These are phyloP conservation scores for Microbotryum saponariae DNA, from an alignment of 1,284 basidiomycete genomes.

Conservation along the genomic window DNA sequence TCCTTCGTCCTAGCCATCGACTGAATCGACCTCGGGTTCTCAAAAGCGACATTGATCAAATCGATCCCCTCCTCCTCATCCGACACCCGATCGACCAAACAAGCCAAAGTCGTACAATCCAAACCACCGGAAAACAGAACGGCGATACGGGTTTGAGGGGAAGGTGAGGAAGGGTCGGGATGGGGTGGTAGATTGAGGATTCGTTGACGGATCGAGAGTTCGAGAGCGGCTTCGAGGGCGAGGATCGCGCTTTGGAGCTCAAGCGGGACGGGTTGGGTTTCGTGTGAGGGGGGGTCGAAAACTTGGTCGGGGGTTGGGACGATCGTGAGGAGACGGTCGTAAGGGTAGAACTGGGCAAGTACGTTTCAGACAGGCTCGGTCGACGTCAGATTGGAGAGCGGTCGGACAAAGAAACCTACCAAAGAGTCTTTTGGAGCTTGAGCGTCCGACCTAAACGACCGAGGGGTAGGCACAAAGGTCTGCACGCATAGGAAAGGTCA, in stretches of 20 bases:
- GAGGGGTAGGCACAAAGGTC: neutral
- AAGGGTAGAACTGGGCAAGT: conserved; percentile 29
- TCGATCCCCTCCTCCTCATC: conserved; percentile 75
- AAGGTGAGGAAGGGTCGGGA: conserved; percentile 7
- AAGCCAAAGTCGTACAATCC: conserved; percentile 78
- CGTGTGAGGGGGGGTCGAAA: conserved; percentile 6
- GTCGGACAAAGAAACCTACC: neutral
- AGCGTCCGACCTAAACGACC: no score
- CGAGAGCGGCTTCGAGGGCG: conserved; percentile 39
- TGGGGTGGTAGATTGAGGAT: neutral
- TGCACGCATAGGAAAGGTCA: neutral
- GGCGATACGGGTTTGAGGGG: conserved; percentile 55
- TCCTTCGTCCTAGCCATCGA: conserved; percentile 33
- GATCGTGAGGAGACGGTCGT: conserved; percentile 20
- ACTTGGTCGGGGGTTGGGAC: conserved; percentile 11
- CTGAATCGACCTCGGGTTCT: conserved; percentile 63
- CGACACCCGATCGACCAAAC: conserved; percentile 69
- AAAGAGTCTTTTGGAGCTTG: neutral
- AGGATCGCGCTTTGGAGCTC: conserved; percentile 43
- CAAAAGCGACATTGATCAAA: conserved; percentile 90
- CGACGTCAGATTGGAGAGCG: no score
- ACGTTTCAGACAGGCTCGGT: neutral
- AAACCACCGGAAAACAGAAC: conserved; percentile 94
- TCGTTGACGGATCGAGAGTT: conserved; percentile 41
- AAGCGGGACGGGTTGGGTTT: conserved; percentile 38